These are phyloP conservation scores for Microascus cirrosus DNA, from an alignment of 2,329 filamentous ascomycete species.

Conservation along the genomic window DNA sequence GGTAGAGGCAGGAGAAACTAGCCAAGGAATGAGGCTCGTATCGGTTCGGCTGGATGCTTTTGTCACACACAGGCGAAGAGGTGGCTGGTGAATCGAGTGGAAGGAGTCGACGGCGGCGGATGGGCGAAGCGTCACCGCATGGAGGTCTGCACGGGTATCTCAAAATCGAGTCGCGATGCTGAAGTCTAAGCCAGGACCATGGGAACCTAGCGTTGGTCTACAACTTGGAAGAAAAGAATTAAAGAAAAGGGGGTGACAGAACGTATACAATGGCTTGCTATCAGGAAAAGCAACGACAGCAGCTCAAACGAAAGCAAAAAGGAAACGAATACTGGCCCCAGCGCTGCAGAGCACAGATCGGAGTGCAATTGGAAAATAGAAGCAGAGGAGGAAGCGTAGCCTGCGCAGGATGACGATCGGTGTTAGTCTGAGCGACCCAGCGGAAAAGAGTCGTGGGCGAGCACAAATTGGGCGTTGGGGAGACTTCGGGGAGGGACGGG, in stretches of 20 bases:
- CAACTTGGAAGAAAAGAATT: background rate
- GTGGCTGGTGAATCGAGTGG: background rate
- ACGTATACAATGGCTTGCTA: conserved; percentile 3
- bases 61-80: background rate
- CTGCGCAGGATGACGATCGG: background rate
- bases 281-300: background rate
- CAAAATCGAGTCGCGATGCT: background rate
- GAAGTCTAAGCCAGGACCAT: conserved; percentile 2
- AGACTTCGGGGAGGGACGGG: background rate
- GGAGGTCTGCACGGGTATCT: conserved; percentile 3
- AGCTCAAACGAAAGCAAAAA: background rate
- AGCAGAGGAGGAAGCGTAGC: background rate
- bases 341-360: background rate
- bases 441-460: background rate
- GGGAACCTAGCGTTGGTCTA: background rate
- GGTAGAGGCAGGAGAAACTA: background rate
- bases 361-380: background rate
- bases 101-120: background rate
- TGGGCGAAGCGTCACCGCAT: background rate
- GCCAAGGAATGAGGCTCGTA: background rate
- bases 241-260: background rate
- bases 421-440: background rate
- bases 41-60: background rate
- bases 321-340: background rate
- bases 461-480: background rate